Evolutionary conservation across 139 green algal species (phyloP), one percentile per base, ranked within the genome.

Genomic region (Chlorella sorokiniana): DNA sequence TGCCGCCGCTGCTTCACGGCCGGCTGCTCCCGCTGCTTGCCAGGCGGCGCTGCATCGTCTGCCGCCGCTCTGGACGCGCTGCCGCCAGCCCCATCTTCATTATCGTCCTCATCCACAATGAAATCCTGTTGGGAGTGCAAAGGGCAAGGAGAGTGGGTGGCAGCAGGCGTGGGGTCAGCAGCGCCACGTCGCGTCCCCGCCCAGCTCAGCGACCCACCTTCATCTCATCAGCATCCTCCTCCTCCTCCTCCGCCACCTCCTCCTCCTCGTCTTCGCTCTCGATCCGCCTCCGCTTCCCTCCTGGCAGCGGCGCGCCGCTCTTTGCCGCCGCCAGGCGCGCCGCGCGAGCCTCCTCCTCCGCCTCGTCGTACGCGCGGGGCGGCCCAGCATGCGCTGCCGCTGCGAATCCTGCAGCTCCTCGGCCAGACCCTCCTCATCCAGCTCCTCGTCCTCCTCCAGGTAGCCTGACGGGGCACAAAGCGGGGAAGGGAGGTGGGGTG

Each of bases 391-490:
- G 51, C 73, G 73, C 73, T 79, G 73, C 25, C 73, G 51, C 62
- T 83, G n/a, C 38, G 52, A 37, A 20, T 73, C 69, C 64, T 59
- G 85, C 68, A 81, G 48, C 23, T 85, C 78, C 40, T 86, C 69
- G 9, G 31, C 75, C 52, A 87, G 74, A 27, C 78, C 83, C 37
- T 86, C 81, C 33, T 81, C 64, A 40, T 75, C 76, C 51, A 89
- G 64, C 7, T 91, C 83, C 61, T 93, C 89, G 27, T 91, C 83
- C 78, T 90, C 89, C 64, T 94, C 89, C 22, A 93, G 85, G 79
- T 93, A 93, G 14, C 33, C 77, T 70, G 48, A 18, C 29, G 1
- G 40, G 22, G n/a, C n/a, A n/a, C 29, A 31, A 10, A 59, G 44
- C 25, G 5, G 41, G 69, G 69, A 3, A 41, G 44, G 29, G 23